Percentiles rank a stretch among this genome's conserved stretches.
phyloP scores from a whole-genome alignment of 2,329 filamentous ascomycete species.

The Arthrobotrys musiformis region DNA sequence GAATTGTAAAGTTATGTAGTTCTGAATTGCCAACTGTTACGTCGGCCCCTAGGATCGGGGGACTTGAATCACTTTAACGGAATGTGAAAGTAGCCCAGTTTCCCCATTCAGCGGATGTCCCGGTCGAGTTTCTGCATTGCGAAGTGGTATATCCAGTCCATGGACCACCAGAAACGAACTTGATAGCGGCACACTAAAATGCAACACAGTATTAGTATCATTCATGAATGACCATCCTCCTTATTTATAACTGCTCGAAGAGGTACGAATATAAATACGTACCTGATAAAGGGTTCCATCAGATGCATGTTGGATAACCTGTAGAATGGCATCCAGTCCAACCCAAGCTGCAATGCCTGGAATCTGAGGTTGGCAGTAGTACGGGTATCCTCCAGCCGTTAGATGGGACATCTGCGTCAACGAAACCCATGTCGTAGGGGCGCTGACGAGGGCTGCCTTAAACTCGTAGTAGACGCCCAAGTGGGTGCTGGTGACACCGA shows the following conservation, averaged over 20 bases:
- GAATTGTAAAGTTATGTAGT: no score
- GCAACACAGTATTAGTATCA: not conserved
- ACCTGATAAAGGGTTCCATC: constrained; percentile 24
- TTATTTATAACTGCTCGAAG: not conserved
- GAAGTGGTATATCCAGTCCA: constrained; percentile 7
- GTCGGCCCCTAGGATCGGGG: no score
- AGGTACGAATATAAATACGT: not conserved
- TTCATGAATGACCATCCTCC: not conserved
- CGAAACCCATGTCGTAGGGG: constrained; percentile 4
- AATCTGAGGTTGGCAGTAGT: constrained; percentile 13
- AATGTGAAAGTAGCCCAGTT: not conserved
- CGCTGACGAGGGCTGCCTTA: not conserved
- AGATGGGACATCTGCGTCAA: not conserved
- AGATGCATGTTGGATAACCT: constrained; percentile 22
- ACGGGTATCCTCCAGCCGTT: constrained; percentile 8
- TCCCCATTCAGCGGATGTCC: not conserved
- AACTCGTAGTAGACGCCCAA: constrained; percentile 5
- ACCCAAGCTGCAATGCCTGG: constrained; percentile 10
- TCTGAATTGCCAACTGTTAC: no score
- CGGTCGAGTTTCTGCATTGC: constrained; percentile 9
- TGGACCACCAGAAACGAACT: constrained; percentile 12
- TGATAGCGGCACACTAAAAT: constrained; percentile 17
- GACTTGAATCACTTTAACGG: not conserved
- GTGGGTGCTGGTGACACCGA: constrained; percentile 17
- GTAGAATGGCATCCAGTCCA: not conserved